Base-by-base conservation (phyloP, 306 rosid genomes). In the Inga leiocalycina region DNA sequence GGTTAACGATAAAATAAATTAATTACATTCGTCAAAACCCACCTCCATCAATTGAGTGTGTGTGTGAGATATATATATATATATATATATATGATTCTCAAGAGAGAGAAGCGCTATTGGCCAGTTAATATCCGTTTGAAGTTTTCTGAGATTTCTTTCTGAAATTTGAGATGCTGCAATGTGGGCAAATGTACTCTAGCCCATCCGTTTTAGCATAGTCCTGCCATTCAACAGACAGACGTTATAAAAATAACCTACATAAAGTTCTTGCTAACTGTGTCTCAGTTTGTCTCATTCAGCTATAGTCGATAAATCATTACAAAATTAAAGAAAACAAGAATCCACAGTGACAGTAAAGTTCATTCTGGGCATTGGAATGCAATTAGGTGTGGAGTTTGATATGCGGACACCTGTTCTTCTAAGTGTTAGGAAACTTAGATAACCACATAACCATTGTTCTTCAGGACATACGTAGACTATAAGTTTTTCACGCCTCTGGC, bases 171-270 rank as follows among this genome's bases (percentile, higher is more conserved):
- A 90, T 77, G 81, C 94, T 92, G 88, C 99, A 96, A 75, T 91
- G 98, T 6, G 98, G 99, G 85, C 99, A 96, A 51, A 96, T 89
- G 82, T 96, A 96, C 81, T 96, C 98, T 74, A 96, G 90, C 67
- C 99, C 99, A 73, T 96, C 99, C 35, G 98, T 96, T 89, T 93
- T 96, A 20, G 99, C 99, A 66, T 96, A 96, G 91, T 96, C 98
- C 98, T 96, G 94, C 72, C 83, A 84, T 71, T 70, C 74, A 48
- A 35, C 49, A 54, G 24, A 46, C 10, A 57, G 2, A 46, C 12
- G 24, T 82, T 68, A 27, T 27, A 79, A 45, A 12, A 74, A 74
- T 27, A 71, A 51, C 65, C 2, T 37, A 66, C 13, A 72, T 20
- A 34, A 19, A 76, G 12, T 37, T 35, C 37, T 16, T 68, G 37